Base-by-base conservation (phyloP, 768 basidiomycete genomes). In the Podaxis sp. region DNA sequence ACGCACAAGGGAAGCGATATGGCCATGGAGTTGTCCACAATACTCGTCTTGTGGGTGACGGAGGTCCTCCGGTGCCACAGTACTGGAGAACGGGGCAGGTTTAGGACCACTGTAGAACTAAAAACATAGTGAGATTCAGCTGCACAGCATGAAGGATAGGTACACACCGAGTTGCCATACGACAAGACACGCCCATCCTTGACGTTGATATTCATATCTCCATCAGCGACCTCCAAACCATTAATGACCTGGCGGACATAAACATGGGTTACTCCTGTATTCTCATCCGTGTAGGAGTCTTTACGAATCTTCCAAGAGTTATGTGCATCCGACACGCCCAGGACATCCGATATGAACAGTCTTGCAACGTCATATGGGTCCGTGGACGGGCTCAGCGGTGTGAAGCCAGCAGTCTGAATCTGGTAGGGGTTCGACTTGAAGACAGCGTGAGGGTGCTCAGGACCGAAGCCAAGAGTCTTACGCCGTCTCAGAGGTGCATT, bases 121-220 rank as follows among this genome's bases (percentile, higher is more conserved):
- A 5, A 46, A 61, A 48, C 18, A 36, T 36, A 62, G 23, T 38
- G 5, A 27, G 35, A 18, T 4, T 61, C 56, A 50, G 52, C 58
- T 53, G 58, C 25, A 38, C 25, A 9, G 57, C 25, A 18, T 14
- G 21, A 36, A 32, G 52, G 16, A 48, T n/a, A 14, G 40, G 61
- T 16, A 79, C 88, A 62, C 66, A 93, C 91, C 64, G 93, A 95
- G 70, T 89, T 90, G 48, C 95, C 95, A 67, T 88, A 93, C 0
- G 93, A 95, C 50, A 98, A 69, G 18, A 98, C 82, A 66, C 82
- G 75, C 47, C 93, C 94, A 57, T 90, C 83, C 74, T 88, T 88
- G 73, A 98, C 79, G 77, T 98, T 97, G 69, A 99, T 75, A 72
- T 98, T 98, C 77, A 97, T 84, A 73, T 97, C 90, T 28, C 91